Evolutionary conservation across 768 basidiomycete genomes (phyloP).

Genomic region (Gymnopilus dilepis): DNA sequence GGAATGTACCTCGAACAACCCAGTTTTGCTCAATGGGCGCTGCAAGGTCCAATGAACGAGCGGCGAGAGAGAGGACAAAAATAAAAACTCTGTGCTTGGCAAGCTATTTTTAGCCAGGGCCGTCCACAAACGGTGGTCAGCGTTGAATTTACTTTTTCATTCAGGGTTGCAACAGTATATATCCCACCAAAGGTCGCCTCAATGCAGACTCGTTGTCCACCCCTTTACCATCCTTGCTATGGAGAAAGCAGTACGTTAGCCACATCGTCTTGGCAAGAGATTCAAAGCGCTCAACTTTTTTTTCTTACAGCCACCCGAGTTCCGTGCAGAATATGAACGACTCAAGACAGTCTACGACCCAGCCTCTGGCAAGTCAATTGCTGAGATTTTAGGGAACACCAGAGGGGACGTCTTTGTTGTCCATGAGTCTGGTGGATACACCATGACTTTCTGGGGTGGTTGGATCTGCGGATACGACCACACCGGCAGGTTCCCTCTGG

Average conservation of each 20-base stretch:
- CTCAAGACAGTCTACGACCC: slow-evolving; percentile 3
- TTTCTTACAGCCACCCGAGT: not conserved
- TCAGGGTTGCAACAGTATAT: slow-evolving; percentile 1
- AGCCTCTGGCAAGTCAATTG: not conserved
- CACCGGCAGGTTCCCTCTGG: slow-evolving; percentile 3
- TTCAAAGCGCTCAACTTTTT: not conserved
- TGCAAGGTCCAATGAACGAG: not conserved
- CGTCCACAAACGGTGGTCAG: not conserved
- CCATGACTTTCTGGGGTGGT: slow-evolving; percentile 3
- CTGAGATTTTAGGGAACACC: not conserved
- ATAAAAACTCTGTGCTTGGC: not conserved
- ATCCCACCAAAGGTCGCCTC: not conserved
- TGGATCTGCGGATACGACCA: slow-evolving; percentile 5
- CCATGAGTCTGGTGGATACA: not conserved
- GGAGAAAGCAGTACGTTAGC: not conserved
- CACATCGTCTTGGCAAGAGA: not conserved
- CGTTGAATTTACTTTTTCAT: slow-evolving; percentile 1
- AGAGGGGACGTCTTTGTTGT: not conserved
- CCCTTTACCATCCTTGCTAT: not conserved
- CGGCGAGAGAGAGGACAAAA: not conserved
- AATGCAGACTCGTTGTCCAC: not conserved
- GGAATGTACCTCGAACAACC: too few species aligned
- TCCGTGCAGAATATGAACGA: slow-evolving; percentile 8
- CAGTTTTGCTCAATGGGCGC: not conserved
- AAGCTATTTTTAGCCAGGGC: not conserved